Evolutionary conservation across 148 eudicot genomes (phyloP), one percentile per base, ranked within the genome.

Genomic region (Vaccinium darrowii): DNA sequence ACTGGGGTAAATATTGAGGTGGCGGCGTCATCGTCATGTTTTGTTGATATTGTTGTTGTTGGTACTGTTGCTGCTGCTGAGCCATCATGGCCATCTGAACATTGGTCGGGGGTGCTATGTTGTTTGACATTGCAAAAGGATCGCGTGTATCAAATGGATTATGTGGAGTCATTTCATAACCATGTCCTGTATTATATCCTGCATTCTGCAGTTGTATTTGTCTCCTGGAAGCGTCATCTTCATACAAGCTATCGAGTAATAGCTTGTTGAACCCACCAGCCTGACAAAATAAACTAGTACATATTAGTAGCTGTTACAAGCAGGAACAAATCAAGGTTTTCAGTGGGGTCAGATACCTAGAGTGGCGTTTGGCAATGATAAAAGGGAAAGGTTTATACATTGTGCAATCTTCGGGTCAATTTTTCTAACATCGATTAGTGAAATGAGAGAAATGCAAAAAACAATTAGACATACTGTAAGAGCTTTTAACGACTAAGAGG

Each of bases 211-310:
- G 67, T 82, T 96, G 94, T 82, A 94, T 74, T 50, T 96, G 95
- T 85, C 92, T 92, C 84, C 99, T 90, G 21, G 99, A 87, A 9
- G 88, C 84, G 15, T 94, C 98, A 54, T 94, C 98, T 82, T 96
- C 98, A 52, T 96, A 96, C 81, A 96, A 90, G 86, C 99, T 96
- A 82, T 96, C 93, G 13, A 96, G 97, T 86, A 96, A 87, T 82
- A 93, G 89, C 87, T 91, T 93, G 87, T 96, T 93, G 50, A 96
- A 96, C 4, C 98, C 98, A 58, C 98, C 98, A 25, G 92, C 97
- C 97, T 95, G 84, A 75, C 60, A 57, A 79, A 54, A n/a, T 18
- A 12, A 76, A 13, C 33, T 13, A 53, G 71, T 6, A 33, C 18
- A 57, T 21, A 14, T 76, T 60, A 76, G 13, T 25, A 25, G 18